Conservation (phyloP, 2,329 filamentous ascomycete genomes). For the Alternaria angustiovoidea region DNA sequence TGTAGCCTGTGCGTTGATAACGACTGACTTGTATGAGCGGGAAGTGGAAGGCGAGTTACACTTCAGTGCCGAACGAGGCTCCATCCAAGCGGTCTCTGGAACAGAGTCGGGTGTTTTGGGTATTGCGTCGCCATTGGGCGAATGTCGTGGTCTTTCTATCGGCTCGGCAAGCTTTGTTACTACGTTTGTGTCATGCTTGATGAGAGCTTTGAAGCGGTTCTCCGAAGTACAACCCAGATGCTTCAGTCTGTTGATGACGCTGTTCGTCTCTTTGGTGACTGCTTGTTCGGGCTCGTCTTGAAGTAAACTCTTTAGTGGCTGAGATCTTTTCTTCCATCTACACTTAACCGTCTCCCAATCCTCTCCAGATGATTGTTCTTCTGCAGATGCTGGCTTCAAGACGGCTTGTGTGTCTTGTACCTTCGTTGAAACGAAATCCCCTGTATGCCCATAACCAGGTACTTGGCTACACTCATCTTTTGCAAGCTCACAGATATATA, state of each 20-base stretch:
- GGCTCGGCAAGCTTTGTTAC: not conserved
- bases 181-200: not conserved
- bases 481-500: conserved; percentile 15
- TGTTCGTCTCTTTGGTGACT: not conserved
- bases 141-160: not conserved
- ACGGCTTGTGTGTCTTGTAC: not conserved
- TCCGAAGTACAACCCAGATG: not conserved
- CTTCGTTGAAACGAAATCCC: not conserved
- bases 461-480: conserved; percentile 11
- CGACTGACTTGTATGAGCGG: not conserved
- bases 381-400: not conserved
- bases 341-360: conserved; percentile 1
- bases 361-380: not conserved
- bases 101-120: not conserved
- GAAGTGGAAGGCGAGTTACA: not conserved
- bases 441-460: conserved; percentile 4
- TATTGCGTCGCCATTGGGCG: not conserved
- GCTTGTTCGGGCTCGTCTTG: not conserved
- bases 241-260: not conserved
- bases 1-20: conserved; percentile 1
- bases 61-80: not conserved
- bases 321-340: conserved; percentile 1
- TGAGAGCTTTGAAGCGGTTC: not conserved
- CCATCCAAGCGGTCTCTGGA: not conserved
- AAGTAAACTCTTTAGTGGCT: not conserved